Conservation (phyloP, 371 early-diverging fungal genomes). For the Rhizomucor miehei region DNA sequence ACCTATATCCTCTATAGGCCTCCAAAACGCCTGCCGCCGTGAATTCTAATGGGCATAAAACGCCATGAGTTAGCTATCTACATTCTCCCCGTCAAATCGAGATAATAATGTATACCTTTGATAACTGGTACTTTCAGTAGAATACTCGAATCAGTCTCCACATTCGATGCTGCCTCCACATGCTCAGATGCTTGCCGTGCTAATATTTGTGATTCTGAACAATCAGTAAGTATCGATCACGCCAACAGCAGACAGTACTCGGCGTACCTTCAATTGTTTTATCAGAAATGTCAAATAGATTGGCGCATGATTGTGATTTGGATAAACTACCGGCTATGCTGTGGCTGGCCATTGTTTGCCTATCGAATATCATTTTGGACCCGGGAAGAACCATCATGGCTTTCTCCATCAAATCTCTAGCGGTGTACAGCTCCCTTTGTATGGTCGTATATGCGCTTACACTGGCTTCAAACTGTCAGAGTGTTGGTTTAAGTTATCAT, state of each 20-base stretch:
- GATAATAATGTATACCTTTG: conserved; percentile 6
- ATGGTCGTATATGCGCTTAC: conserved; percentile 24
- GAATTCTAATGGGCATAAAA: conserved; percentile 8
- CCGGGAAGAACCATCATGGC: conserved; percentile 48
- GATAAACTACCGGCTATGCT: conserved; percentile 11
- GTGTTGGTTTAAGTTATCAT: no score
- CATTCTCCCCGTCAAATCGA: no score
- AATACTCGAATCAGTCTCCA: conserved; percentile 23
- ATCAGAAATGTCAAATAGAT: conserved; percentile 5
- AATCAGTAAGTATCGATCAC: no score
- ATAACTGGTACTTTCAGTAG: conserved; percentile 20
- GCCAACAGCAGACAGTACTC: not conserved
- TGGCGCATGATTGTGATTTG: conserved; percentile 2
- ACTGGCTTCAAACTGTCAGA: conserved; percentile 29
- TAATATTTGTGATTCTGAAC: conserved; percentile 22
- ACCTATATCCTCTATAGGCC: conserved; percentile 31
- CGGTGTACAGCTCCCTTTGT: conserved; percentile 31
- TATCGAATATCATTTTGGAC: conserved; percentile 32
- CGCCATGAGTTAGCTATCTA: not conserved
- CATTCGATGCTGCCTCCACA: conserved; percentile 22
- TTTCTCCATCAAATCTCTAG: conserved; percentile 35
- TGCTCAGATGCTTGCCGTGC: conserved; percentile 19
- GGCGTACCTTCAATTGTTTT: conserved; percentile 4
- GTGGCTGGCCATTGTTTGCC: conserved; percentile 30
- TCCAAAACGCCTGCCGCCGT: conserved; percentile 22